Base-by-base conservation (phyloP, 2,329 filamentous ascomycete species). In the Didymella segeticola region DNA sequence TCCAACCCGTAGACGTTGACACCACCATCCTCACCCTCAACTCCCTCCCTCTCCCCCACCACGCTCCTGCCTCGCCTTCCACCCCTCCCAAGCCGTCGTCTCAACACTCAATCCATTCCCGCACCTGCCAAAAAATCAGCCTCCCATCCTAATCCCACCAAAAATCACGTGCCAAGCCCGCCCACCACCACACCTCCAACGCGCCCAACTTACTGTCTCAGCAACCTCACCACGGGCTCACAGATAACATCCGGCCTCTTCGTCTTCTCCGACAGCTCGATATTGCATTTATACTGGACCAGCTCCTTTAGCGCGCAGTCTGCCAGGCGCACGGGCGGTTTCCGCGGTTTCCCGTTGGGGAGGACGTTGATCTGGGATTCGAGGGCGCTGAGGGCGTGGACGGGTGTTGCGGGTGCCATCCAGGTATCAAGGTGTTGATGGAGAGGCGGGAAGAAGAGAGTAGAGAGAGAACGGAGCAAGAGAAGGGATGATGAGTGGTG, bases 241-340 rank as follows among this genome's bases (percentile, higher is more conserved):
- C 85, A 87, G 5, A 82, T 69, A 22, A 83, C 72, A 2, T 75
- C 72, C 3, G 78, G 75, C 43, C 69, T 66, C 15, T 72, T 75
- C 43, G 73, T 65, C 27, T 77, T 72, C 37, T 68, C 51, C 15
- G 59, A 23, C 10, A 76, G 71, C 8, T 79, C 75, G 9, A 85
- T 73, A 66, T 85, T 80, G 72, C 86, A 89, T 22, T 80, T 80
- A 67, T 86, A 88, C 73, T 89, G 86, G 39, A 84, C 74, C 71
- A 88, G 71, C 68, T 87, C 83, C 61, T 83, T 77, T 33, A 88
- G 72, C 51, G 79, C 72, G 69, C 86, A 88, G 43, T 83, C 74
- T 47, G 75, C 69, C 5, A 88, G 75, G 26, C 83, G 75, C 55
- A 85, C 73, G 14, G 78, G 73, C n/a, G 69, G 71, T 68, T 86